A percentile compares a stretch with the other conserved stretches of the same genome.
Conservation (phyloP, 192 early-diverging fungal genomes). For the Entomortierella beljakovae region DNA sequence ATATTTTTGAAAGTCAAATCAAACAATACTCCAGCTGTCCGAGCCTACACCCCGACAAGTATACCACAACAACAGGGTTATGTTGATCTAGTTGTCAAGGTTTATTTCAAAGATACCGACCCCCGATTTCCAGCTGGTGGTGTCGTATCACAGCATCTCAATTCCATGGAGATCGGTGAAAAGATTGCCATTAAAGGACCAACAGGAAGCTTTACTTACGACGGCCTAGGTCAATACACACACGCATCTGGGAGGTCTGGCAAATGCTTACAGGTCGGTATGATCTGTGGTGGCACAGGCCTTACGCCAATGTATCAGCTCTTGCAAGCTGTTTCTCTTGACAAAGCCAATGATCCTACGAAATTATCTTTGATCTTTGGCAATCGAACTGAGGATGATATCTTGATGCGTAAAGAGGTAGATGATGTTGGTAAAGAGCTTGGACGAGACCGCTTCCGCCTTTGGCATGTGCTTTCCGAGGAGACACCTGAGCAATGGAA, state of each 20-base stretch:
- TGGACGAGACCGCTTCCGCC: constrained; percentile 70
- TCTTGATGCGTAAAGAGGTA: constrained; percentile 76
- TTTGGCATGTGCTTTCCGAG: constrained; percentile 72
- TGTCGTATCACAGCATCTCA: constrained; percentile 73
- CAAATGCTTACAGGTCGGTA: constrained; percentile 65
- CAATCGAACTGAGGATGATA: constrained; percentile 82
- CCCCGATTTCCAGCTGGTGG: constrained; percentile 59
- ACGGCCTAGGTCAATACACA: constrained; percentile 54
- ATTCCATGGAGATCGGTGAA: constrained; percentile 78
- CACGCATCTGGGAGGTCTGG: constrained; percentile 33
- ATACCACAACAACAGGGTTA: constrained; percentile 65
- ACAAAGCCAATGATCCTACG: constrained; percentile 73
- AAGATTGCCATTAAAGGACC: constrained; percentile 86
- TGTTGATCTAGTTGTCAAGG: constrained; percentile 87
- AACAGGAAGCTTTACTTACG: constrained; percentile 75
- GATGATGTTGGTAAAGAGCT: constrained; percentile 68
- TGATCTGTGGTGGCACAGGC: constrained; percentile 91
- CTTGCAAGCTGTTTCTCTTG: constrained; percentile 70
- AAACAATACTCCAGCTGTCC: constrained; percentile 71
- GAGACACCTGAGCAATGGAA: constrained; percentile 38
- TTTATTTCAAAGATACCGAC: constrained; percentile 60
- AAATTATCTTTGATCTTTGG: constrained; percentile 82
- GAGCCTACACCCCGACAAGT: constrained; percentile 87
- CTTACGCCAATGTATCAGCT: constrained; percentile 89
- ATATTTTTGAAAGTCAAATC: constrained; percentile 61